Base-by-base conservation (phyloP, 140 eudicot genomes). In the Ambrosia hybrid region DNA sequence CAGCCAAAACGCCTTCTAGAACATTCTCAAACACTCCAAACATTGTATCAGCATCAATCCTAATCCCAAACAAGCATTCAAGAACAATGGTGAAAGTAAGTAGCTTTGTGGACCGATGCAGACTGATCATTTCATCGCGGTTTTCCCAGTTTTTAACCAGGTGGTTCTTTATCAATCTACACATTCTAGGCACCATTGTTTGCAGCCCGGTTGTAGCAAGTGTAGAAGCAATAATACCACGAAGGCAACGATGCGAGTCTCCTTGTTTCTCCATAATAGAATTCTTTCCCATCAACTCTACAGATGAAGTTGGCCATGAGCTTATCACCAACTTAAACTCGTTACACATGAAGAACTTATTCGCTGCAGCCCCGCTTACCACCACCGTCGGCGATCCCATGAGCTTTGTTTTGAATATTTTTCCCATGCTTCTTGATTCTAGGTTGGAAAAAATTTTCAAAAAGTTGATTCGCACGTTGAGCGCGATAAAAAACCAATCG, bases 211-310 rank as follows among this genome's bases (percentile, higher is more conserved):
- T 15, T 2, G 70, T 68, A 51, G 80, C 69, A 0, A 92, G 87
- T 48, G 82, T 80, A 2, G 96, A 51, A 55, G 98, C 72, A 3
- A 89, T 78, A 9, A 89, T 73, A 6, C 92, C 95, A 4, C 95
- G 95, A 45, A 92, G 79, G 48, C 68, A 69, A 16, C 87, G 80
- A 41, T 92, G 98, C 0, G 80, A 81, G 9, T 89, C 95, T 12
- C 96, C 98, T 65, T 85, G 89, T 79, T 89, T 92, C 73, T 87
- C 92, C 98, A 92, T 92, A 46, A 89, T 89, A 4, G 86, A 92
- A 36, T 87, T 70, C 63, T 61, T 78, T 1, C 98, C 96, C 98
- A 92, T 89, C 39, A 92, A 78, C 46, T 92, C 86, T 2, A 92
- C 98, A 0, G 96, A 85, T 0, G 98, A 92, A 56, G 96, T 70